A percentile compares a stretch with the other conserved stretches of the same genome.
Conservation (phyloP, 176 grass and related monocot species). For the Zoysia japonica region DNA sequence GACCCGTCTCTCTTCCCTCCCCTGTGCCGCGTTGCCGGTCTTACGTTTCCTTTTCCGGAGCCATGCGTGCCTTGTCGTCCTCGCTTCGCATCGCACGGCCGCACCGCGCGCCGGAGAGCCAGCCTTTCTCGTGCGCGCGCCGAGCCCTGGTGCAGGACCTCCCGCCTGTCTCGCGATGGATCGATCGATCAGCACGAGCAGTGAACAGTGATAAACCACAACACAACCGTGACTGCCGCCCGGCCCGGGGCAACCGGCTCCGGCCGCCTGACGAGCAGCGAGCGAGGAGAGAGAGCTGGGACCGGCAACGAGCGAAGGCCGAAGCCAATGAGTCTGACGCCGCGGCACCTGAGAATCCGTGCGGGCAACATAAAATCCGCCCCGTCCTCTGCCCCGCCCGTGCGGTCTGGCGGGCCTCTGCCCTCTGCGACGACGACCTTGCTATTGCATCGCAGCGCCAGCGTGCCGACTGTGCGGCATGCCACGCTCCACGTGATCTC, state of each 20-base stretch:
- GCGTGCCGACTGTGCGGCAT: not conserved
- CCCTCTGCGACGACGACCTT: not conserved
- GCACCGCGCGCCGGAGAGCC: too few species aligned
- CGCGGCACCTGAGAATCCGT: constrained; percentile 52
- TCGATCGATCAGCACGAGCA: not conserved
- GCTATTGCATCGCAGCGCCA: not conserved
- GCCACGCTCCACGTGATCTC: constrained; percentile 9
- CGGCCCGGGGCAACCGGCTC: not conserved
- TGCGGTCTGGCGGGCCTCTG: not conserved
- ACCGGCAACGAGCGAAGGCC: not conserved
- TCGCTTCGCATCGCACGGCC: not conserved
- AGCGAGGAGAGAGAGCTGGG: not conserved
- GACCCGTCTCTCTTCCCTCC: not conserved
- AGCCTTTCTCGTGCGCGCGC: not conserved
- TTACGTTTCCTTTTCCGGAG: not conserved
- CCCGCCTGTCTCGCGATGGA: not conserved
- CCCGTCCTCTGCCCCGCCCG: constrained; percentile 1
- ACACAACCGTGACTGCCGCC: not conserved
- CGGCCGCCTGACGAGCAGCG: not conserved
- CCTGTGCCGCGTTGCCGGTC: not conserved
- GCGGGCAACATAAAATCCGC: constrained; percentile 37
- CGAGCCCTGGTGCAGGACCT: not conserved
- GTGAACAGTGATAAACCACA: not conserved
- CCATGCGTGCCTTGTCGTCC: not conserved
- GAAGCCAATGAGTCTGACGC: not conserved